Evolutionary conservation across 345 rosid genomes (phyloP), one percentile per base, ranked within the genome.

Genomic region (Theobroma cacao): DNA sequence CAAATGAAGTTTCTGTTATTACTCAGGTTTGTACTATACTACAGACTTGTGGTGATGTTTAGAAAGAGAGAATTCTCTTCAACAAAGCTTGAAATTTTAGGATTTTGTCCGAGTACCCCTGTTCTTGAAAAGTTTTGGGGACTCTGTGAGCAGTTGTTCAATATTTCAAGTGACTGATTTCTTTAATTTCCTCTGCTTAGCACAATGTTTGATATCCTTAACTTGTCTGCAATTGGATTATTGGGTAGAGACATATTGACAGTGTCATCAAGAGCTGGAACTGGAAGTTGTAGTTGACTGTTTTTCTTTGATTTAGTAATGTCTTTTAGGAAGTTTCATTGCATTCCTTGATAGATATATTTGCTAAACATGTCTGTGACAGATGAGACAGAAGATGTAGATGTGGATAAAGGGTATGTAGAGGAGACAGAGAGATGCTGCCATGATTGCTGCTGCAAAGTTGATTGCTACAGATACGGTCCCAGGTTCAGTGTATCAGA

Each of bases 341-440:
- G 38, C 38, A 36, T 36, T 36, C 38, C 38, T 5, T 36, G 38
- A 36, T 5, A 36, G 38, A 36, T 5, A 41, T 4, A 5, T 9
- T 7, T 41, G 45, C 45, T 41, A 41, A 41, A 41, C 7, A 7
- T 79, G 15, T 64, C 22, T 69, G 34, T 75, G 47, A 50, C 88
- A 94, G 97, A 94, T 78, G 96, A 90, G 79, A 90, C 94, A 12
- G 97, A 94, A 68, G 98, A 94, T 66, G 98, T 91, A 81, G 92
- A 86, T 58, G 80, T 78, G 72, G 89, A 86, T 84, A 91, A 80
- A 83, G 98, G 93, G 83, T 94, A 94, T 82, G 78, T 90, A 78
- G 98, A 93, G 80, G 98, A 94, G 85, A 93, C 97, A 74, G 91
- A 89, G 90, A 83, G 98, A 94, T 86, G 95, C 93, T 20, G 89